Conservation (phyloP, 495 filamentous ascomycete species). For the Tirmania nivea region DNA sequence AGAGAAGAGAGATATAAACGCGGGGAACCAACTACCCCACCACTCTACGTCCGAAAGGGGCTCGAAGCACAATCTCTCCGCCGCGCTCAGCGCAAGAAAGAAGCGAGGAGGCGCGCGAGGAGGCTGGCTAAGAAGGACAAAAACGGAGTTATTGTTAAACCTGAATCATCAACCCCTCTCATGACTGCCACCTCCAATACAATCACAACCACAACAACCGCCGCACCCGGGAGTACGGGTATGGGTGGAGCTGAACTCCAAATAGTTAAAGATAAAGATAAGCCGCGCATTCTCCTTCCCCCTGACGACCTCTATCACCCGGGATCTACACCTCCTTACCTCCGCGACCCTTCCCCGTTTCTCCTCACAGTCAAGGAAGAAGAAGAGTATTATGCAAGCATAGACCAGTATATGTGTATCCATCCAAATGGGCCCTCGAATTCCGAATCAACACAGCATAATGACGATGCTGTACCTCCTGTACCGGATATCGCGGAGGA, state of each 20-base stretch:
- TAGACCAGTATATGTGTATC: slow-evolving; percentile 37
- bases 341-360: slow-evolving; percentile 14
- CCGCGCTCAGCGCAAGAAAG: too few relatives aligned
- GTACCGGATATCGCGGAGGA: slow-evolving; percentile 27
- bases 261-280: too few relatives aligned
- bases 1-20: slow-evolving; percentile 16
- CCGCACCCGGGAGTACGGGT: too few relatives aligned
- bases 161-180: too few relatives aligned
- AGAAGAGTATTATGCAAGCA: slow-evolving; percentile 50
- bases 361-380: slow-evolving; percentile 50
- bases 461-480: slow-evolving; percentile 26
- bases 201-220: too few relatives aligned
- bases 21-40: slow-evolving; percentile 17
- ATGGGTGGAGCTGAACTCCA: too few relatives aligned
- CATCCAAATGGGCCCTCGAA: neutral
- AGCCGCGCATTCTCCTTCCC: neutral
- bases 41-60: slow-evolving; percentile 11
- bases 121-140: too few relatives aligned
- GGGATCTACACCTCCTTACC: slow-evolving; percentile 14
- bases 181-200: too few relatives aligned
- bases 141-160: too few relatives aligned
- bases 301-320: slow-evolving; percentile 9
- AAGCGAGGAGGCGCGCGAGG: too few relatives aligned
- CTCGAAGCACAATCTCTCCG: slow-evolving; percentile 5
- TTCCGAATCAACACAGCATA: neutral